Evolutionary conservation across 169 alveolate genomes (phyloP).

Genomic region (Plasmodium adleri): DNA sequence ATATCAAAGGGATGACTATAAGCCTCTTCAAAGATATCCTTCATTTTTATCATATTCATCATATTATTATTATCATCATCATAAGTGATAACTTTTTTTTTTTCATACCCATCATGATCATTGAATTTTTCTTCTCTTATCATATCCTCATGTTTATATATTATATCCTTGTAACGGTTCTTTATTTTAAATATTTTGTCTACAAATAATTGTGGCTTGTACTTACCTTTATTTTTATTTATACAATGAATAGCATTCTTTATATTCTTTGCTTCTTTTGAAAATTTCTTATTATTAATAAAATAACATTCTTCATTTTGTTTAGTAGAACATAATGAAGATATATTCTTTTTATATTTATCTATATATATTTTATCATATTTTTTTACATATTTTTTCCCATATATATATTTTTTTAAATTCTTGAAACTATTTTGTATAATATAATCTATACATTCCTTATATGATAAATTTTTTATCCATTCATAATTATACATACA

Average conservation of each 20-base stretch:
- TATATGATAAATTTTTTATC: slow-evolving; percentile 46
- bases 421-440: slow-evolving; percentile 1
- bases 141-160: not conserved
- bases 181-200: slow-evolving; percentile 1
- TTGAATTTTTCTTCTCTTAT: not conserved
- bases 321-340: not conserved
- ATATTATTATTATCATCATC: too few species aligned
- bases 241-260: slow-evolving; percentile 5
- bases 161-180: not conserved
- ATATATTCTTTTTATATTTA: not conserved
- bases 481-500: slow-evolving; percentile 31
- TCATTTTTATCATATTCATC: not conserved
- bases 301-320: not conserved
- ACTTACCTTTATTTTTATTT: not conserved
- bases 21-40: not conserved
- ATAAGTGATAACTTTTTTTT: not conserved
- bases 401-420: too few species aligned
- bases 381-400: not conserved
- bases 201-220: slow-evolving; percentile 21
- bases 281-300: slow-evolving; percentile 6
- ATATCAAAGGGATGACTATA: slow-evolving; percentile 9
- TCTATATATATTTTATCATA: not conserved
- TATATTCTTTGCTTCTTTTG: slow-evolving; percentile 20
- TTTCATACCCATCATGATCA: not conserved
- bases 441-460: slow-evolving; percentile 19